Evolutionary conservation across 306 rosid species (phyloP), one percentile per base, ranked within the genome.

Genomic region (Quercus variabilis): DNA sequence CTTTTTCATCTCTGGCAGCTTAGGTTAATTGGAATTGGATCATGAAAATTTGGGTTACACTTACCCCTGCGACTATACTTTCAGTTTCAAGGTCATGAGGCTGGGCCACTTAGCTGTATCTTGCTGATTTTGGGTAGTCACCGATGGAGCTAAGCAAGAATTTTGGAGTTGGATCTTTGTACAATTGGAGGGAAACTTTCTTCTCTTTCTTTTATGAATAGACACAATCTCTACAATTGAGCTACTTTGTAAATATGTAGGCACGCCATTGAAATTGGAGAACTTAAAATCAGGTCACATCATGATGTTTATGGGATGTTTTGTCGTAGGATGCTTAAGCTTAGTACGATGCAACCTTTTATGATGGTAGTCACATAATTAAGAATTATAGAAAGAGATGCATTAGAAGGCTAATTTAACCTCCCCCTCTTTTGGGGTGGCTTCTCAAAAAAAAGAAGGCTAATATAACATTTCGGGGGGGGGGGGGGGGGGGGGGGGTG

Each of bases 1-100:
- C 55, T 21, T 63, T 60, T 41, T 5, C 5, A 9, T 56, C 33
- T 74, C 17, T 62, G 41, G 81, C 96, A 83, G 94, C 89, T 94
- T 62, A 83, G 78, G 82, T 65, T 87, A 30, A 55, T 94, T 73
- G 96, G 98, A 79, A 78, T 94, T 71, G 85, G 86, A 63, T 38
- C 84, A 26, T 94, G 89, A 87, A 86, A 86, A 25, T 35, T 72
- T 76, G 69, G 78, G 63, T 68, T 67, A 59, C 55, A 69, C 30
- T 9, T 11, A 12, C n/a, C 18, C 56, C 2, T 10, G 17, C 54
- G 9, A 21, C 70, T 41, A 13, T 9, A 13, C 33, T 46, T 25
- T 49, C 58, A 4, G 20, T 21, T 25, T 25, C 38, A 25, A 71
- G 57, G 75, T 3, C 23, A 6, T 18, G 49, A 43, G 49, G 49